Base-by-base conservation (phyloP, 2,329 filamentous ascomycete species). In the Paracorniculantispora psalliotae region DNA sequence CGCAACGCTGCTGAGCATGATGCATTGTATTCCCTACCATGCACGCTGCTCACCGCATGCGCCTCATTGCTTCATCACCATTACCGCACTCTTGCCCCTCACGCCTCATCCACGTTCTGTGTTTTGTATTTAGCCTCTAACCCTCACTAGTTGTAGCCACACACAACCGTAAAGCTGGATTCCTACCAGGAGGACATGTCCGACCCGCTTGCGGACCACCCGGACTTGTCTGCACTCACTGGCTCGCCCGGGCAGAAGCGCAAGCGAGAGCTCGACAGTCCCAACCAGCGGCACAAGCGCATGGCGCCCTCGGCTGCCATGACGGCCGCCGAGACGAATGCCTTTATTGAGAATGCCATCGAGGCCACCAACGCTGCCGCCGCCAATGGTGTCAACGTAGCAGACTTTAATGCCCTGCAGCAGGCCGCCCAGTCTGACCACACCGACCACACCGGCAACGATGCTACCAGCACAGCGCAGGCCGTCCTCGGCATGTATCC, bases 401-500 rank as follows among this genome's bases (percentile, higher is more conserved):
- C 81, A 61, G 81, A 84, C 64, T 83, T 84, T 65, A 79, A 76
- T 62, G 81, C 81, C 33, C 75, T 84, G 6, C 80, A 83, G 63
- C 81, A 83, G 65, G 81, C 81, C 10, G 74, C 81, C 6, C 71
- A 72, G 47, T 72, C 69, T 25, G 72, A 80, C 19, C 79, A 81
- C 62, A 71, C 73, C 13, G 80, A 81, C 54, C 69, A 75, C 10
- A 67, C 79, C 13, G 79, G 83, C 63, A 73, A 78, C 58, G 81
- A 79, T 65, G 82, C 81, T 21, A 83, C 82, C 4, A 84, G 77
- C 65, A 85, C 83, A 15, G 83, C 83, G 5, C 82, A 83, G 43
- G 83, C 83, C 13, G 82, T 82, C 28, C 72, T 85, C 2, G 79
- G 79, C 59, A 82, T 85, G 77, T 85, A 84, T 66, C 82, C 82